Base-by-base conservation (phyloP, 805 yeast species). In the Hyphopichia homilentoma region DNA sequence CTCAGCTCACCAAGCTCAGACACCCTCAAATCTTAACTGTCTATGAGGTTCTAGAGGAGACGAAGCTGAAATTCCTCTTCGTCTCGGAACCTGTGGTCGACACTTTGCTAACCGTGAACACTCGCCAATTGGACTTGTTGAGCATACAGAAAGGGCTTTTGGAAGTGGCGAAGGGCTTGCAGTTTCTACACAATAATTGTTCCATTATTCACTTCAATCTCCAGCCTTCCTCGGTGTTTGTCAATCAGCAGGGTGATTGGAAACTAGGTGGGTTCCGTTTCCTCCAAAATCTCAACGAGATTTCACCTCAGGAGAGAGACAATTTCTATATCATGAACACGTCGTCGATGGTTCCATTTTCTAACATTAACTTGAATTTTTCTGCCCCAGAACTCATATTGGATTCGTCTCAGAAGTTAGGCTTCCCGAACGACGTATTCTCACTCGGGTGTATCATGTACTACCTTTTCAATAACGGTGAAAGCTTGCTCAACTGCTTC, bases 221-320 rank as follows among this genome's bases (percentile, higher is more conserved):
- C 21, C 79, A 79, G 41, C 98, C 98, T 1, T 63, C 73, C 6
- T 75, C 95, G 0, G 68, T 93, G 1, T 74, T 83, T 35, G 73
- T 90, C 13, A 89, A 84, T 44, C 82, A 78, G 24, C 83, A 79
- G 43, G 89, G 94, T 4, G 97, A 93, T 59, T 93, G 98, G 97
- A 93, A 90, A 54, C 54, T 93, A 2, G 73, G 84, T 5, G 97
- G 97, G 0, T 70, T 93, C 38, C 51, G 50, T 29, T 66, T 66
- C 33, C 34, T 67, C n/a, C 64, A 64, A 41, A 74, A 61, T 48
- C 73, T 61, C 54, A 74, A 65, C 49, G 84, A 65, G 44, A 40
- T 70, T 25, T 57, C 69, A 4, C 61, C 68, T 3, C 63, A 57
- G 25, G 74, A 71, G 11, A 48, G 75, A 8, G 70, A 69, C 4